Evolutionary conservation across 139 green algal genomes (phyloP).

Genomic region (Coelastrella sp.): DNA sequence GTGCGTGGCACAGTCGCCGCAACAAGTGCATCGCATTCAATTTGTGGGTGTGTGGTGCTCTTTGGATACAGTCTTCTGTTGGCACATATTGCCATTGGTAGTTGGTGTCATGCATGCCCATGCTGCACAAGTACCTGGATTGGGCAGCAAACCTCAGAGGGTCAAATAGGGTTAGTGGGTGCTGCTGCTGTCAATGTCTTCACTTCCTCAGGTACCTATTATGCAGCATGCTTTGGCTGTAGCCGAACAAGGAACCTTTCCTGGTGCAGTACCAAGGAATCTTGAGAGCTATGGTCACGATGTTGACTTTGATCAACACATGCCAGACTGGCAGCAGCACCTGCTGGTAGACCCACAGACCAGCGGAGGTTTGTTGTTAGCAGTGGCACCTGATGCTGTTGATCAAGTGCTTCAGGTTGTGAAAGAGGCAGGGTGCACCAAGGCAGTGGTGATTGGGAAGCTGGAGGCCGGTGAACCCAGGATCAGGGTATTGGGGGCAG

Average conservation of each 20-base stretch:
- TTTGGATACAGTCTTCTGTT: too few species aligned
- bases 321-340: slow-evolving; percentile 48
- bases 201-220: slow-evolving; percentile 36
- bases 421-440: slow-evolving; percentile 33
- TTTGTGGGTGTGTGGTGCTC: not conserved
- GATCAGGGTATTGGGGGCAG: not conserved
- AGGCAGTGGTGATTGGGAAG: slow-evolving; percentile 38
- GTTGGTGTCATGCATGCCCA: not conserved
- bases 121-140: not conserved
- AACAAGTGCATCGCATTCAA: too few species aligned
- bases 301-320: not conserved
- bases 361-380: slow-evolving; percentile 49
- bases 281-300: slow-evolving; percentile 50
- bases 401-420: slow-evolving; percentile 19
- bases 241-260: slow-evolving; percentile 39
- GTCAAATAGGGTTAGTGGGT: not conserved
- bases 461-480: slow-evolving; percentile 22
- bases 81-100: too few species aligned
- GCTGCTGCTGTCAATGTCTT: not conserved
- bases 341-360: slow-evolving; percentile 56
- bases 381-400: slow-evolving; percentile 32
- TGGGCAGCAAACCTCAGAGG: too few species aligned
- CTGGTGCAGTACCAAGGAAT: slow-evolving; percentile 51
- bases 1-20: not conserved
- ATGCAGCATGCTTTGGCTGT: slow-evolving; percentile 43